Evolutionary conservation across 2,329 filamentous ascomycete genomes (phyloP), one percentile per base, ranked within the genome.

Genomic region (Penicillium psychrosexuale): DNA sequence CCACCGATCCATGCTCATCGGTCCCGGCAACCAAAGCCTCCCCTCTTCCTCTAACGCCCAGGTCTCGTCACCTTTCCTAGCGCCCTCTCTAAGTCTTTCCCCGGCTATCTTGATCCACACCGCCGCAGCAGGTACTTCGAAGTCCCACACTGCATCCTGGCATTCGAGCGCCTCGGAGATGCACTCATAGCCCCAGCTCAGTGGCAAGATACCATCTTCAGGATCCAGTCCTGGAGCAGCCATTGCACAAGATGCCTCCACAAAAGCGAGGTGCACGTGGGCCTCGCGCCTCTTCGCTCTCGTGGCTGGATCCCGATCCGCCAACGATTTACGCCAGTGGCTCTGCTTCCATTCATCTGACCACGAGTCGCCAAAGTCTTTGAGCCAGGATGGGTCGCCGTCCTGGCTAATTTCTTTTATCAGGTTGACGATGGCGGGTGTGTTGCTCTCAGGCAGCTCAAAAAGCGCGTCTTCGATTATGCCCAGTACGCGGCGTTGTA

Each of bases 1-100:
- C 47, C 47, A 49, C 37, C 47, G 47, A 42, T 49, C 36, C 28
- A 49, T 49, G 37, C 47, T 49, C 47, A 49, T 49, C 17, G 47
- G 37, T 8, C 37, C 47, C 28, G 47, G 37, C 12, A 19, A 7
- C 47, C 47, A 49, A 49, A 49, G 47, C 47, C 47, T 49, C 47
- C 47, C 46, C 37, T 49, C 28, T 42, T 37, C 40, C 47, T 49
- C 27, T 19, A 49, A 40, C 47, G 36, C 47, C 47, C 47, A 49
- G 47, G n/a, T 40, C 36, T 40, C 24, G 28, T 49, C 36, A 12
- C 27, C 47, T 49, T 31, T 49, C 36, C 19, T 49, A n/a, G 47
- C 47, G 5, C 47, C 47, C 17, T 49, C 47, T 39, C 17, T 49
- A 28, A 49, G 27, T 27, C 47, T 49, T 33, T 40, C 37, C 22